Percentiles rank a stretch among this genome's conserved stretches.
These are phyloP conservation scores for Solanum sitiens DNA, from an alignment of 257 asterid species.

Conservation along the genomic window DNA sequence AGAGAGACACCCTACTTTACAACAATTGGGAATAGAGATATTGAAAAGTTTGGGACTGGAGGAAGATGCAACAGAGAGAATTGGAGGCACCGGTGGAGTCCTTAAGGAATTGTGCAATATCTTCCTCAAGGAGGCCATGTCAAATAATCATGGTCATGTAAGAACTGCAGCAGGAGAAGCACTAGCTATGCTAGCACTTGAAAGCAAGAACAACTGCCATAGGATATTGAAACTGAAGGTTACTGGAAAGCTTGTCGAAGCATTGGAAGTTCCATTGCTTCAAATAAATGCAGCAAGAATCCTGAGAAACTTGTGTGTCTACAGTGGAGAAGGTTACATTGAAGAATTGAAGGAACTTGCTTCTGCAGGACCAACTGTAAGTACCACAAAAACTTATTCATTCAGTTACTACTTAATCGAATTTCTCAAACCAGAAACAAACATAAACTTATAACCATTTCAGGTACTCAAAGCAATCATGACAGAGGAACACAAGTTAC, in stretches of 20 bases:
- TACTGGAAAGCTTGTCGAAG: slow-evolving; percentile 31
- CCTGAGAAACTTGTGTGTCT: slow-evolving; percentile 59
- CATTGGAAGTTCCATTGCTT: slow-evolving; percentile 48
- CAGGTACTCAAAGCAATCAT: slow-evolving; percentile 75
- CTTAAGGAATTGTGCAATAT: slow-evolving; percentile 50
- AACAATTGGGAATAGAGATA: slow-evolving; percentile 63
- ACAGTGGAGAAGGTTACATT: slow-evolving; percentile 44
- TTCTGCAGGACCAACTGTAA: slow-evolving; percentile 67
- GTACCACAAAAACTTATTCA: background rate
- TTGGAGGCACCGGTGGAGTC: slow-evolving; percentile 74
- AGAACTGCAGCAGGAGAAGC: slow-evolving; percentile 84
- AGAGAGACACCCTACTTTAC: slow-evolving; percentile 54
- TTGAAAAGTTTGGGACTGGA: slow-evolving; percentile 59
- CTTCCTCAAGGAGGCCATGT: slow-evolving; percentile 36
- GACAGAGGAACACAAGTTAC: slow-evolving; percentile 62
- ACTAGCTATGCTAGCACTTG: slow-evolving; percentile 61
- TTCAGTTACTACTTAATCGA: background rate
- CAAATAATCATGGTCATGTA: slow-evolving; percentile 26
- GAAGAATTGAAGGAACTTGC: slow-evolving; percentile 33
- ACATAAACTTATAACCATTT: background rate
- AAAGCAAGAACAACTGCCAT: slow-evolving; percentile 40
- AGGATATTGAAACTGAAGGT: slow-evolving; percentile 39
- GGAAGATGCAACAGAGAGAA: slow-evolving; percentile 79
- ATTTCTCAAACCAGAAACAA: background rate
- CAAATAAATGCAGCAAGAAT: slow-evolving; percentile 59